A percentile compares a stretch with the other conserved stretches of the same genome.
Evolutionary conservation across 2,329 filamentous ascomycete species (phyloP).

Genomic region (Claviceps sp.): DNA sequence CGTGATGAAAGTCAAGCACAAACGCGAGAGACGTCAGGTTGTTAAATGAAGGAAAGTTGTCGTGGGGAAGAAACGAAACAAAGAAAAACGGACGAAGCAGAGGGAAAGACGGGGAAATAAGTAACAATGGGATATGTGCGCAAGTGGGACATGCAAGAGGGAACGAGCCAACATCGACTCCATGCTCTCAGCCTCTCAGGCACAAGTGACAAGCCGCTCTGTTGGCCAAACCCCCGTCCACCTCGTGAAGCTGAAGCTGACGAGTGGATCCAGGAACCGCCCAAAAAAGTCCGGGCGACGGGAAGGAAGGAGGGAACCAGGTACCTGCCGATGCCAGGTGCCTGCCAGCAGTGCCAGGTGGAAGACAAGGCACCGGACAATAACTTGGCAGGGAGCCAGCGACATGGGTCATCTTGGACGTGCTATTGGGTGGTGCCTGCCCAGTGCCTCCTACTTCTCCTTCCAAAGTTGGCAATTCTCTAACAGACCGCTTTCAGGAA

Average conservation of each 20-base stretch:
- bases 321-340: not conserved
- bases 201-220: too few species aligned
- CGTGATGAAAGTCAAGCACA: constrained; percentile 5
- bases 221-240: not conserved
- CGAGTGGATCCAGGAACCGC: not conserved
- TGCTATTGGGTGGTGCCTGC: not conserved
- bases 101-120: not conserved
- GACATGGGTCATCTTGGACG: not conserved
- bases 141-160: not conserved
- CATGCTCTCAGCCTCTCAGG: too few species aligned
- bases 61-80: not conserved
- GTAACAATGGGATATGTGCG: not conserved
- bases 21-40: constrained; percentile 5
- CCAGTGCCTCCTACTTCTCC: not conserved
- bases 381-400: not conserved
- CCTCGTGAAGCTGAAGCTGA: not conserved
- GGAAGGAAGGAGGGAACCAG: not conserved
- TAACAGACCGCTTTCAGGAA: too few species aligned
- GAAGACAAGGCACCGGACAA: not conserved
- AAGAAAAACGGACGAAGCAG: not conserved
- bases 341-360: not conserved
- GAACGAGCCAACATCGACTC: not conserved
- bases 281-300: not conserved
- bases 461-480: not conserved
- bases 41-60: constrained; percentile 6